phyloP scores from a whole-genome alignment of 129 eudicot species.

The Cynara cardunculus region DNA sequence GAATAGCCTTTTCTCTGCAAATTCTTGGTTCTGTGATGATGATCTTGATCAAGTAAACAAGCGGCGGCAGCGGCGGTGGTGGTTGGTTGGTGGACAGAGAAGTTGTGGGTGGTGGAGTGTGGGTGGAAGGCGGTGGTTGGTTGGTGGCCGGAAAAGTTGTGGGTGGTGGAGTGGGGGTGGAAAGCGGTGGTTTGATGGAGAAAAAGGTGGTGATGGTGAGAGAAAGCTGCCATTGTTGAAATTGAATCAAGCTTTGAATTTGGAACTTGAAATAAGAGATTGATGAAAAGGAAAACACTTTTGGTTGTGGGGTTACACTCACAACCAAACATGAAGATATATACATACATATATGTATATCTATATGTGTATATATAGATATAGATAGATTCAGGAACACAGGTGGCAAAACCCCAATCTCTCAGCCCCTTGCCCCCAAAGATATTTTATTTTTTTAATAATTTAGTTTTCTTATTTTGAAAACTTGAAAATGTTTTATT shows the following conservation, averaged over 20 bases:
- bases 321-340: not conserved
- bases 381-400: not conserved
- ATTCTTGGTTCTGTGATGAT: conserved; percentile 18
- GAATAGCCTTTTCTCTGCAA: conserved; percentile 19
- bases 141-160: not conserved
- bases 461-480: too few species aligned
- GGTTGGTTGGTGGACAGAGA: not conserved
- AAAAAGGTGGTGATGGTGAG: conserved; percentile 26
- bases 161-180: conserved; percentile 6
- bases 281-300: not conserved
- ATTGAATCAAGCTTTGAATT: not conserved
- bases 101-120: not conserved
- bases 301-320: not conserved
- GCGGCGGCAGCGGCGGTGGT: not conserved
- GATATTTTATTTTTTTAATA: too few species aligned
- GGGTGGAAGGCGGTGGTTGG: conserved; percentile 1
- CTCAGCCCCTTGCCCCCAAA: not conserved
- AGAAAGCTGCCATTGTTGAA: conserved; percentile 42
- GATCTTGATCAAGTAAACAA: conserved; percentile 1
- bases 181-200: conserved; percentile 21
- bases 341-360: too few species aligned
- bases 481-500: too few species aligned
- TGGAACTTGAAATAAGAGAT: not conserved
- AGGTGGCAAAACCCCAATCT: not conserved
- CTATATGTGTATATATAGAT: too few species aligned